Evolutionary conservation across 1,284 basidiomycete species (phyloP), one percentile per base, ranked within the genome.

Genomic region (Cutaneotrichosporon sp.): DNA sequence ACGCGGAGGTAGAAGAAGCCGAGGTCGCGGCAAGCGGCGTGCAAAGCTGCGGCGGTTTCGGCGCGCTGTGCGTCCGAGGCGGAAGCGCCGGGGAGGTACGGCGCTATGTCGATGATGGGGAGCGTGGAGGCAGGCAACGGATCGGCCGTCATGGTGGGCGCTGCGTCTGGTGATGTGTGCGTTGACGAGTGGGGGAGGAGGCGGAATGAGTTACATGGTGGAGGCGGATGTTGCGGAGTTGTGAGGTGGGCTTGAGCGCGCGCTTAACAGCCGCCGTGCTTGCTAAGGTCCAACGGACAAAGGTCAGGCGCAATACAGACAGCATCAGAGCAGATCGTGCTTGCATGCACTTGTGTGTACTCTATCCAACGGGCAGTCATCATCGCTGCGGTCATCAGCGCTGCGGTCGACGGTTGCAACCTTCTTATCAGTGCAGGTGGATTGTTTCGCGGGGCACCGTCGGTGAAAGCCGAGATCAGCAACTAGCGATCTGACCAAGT

Each of bases 1-100:
- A 92, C 82, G 60, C 89, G 84, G 54, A 94, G 82, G 75, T 94
- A 95, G 80, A 94, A 92, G 83, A 94, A 94, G 0, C 91, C 92
- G 60, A 86, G 90, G 60, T 89, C 81, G 20, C 87, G 72, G 72
- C 90, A 92, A 14, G 90, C 91, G 1, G 80, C 72, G 72, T 93
- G 90, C 11, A 93, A 78, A 0, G 85, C 84, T 20, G 82, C 80
- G 5, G 89, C 85, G 0, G 84, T 83, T 14, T 81, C 72, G 33
- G 59, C 34, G 29, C 56, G 57, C 31, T 58, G 46, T 1, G 43
- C 51, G 34, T 45, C 25, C 7, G 24, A 43, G 8, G 55, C 50
- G 25, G 63, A 47, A 14, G 42, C 20, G 47, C 22, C 18, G 18
- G 65, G 59, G 22, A 76, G 63, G 50, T 76, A 79, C 0, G 78